Percentiles rank a stretch among this genome's conserved stretches.
Evolutionary conservation across 1,139 yeast species (phyloP).

Genomic region (Yamadazyma pseudoaaseri): DNA sequence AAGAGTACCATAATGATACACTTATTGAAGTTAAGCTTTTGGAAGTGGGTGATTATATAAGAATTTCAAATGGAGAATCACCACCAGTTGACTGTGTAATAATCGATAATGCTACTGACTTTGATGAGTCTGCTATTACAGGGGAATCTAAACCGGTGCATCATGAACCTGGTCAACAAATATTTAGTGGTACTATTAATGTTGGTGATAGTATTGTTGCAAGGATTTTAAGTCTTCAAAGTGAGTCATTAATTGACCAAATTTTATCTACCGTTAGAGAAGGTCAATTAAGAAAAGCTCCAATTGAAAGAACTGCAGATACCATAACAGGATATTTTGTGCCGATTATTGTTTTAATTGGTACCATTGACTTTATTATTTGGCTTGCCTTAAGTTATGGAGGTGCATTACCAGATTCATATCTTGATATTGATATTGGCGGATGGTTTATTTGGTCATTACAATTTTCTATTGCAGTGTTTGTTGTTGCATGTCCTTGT

Average conservation of each 20-base stretch:
- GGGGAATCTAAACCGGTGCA: conserved; percentile 63
- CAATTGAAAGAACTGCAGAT: conserved; percentile 73
- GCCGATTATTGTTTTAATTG: conserved; percentile 61
- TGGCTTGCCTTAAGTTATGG: conserved; percentile 63
- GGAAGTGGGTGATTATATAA: conserved; percentile 63
- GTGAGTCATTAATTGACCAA: conserved; percentile 66
- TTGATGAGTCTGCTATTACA: conserved; percentile 77
- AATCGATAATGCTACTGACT: conserved; percentile 54
- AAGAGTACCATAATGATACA: conserved; percentile 27
- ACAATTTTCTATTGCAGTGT: conserved; percentile 74
- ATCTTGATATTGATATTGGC: conserved; percentile 64
- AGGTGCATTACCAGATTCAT: conserved; percentile 52
- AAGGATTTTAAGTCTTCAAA: conserved; percentile 58
- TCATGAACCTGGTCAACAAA: conserved; percentile 55
- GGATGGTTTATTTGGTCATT: conserved; percentile 81
- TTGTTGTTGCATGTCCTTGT: conserved; percentile 58
- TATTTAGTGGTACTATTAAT: conserved; percentile 73
- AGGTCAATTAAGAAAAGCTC: conserved; percentile 73
- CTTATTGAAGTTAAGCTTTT: conserved; percentile 49
- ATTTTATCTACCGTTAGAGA: conserved; percentile 70
- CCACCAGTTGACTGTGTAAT: conserved; percentile 73
- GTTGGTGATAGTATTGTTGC: conserved; percentile 58
- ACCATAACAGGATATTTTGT: conserved; percentile 71
- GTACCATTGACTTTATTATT: conserved; percentile 63
- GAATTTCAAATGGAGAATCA: conserved; percentile 64